Evolutionary conservation across 371 early-diverging fungal species (phyloP).

Genomic region (Gilbertella persicaria): DNA sequence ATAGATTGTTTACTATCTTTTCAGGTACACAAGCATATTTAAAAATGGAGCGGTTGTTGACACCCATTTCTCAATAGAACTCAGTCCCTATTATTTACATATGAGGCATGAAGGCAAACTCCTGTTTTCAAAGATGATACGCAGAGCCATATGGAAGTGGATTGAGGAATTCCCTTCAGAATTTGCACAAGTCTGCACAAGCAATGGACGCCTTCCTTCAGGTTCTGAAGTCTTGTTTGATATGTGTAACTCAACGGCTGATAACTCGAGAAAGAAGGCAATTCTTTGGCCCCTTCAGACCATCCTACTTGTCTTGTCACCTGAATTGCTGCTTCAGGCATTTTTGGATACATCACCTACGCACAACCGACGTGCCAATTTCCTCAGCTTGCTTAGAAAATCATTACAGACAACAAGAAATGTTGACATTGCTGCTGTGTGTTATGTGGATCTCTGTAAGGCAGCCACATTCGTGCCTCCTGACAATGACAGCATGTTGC

Average conservation of each 20-base stretch:
- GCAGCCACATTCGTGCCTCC: conserved; percentile 73
- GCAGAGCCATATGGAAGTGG: conserved; percentile 86
- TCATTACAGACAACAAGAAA: conserved; percentile 59
- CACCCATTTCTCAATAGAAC: conserved; percentile 39
- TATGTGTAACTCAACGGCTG: conserved; percentile 67
- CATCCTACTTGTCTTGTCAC: conserved; percentile 73
- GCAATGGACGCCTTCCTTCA: conserved; percentile 64
- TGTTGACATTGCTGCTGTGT: conserved; percentile 72
- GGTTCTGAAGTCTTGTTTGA: conserved; percentile 78
- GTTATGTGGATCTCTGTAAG: conserved; percentile 80
- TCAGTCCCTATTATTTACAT: conserved; percentile 62
- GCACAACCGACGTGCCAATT: conserved; percentile 51
- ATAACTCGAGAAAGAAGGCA: conserved; percentile 61
- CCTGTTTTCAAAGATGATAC: conserved; percentile 66
- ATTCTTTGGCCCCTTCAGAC: conserved; percentile 87
- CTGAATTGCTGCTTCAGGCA: conserved; percentile 67
- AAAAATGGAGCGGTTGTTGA: neutral
- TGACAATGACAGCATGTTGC: conserved; percentile 63
- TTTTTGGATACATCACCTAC: conserved; percentile 40
- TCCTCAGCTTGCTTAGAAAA: conserved; percentile 67
- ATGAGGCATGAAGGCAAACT: conserved; percentile 69
- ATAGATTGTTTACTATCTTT: conserved; percentile 66
- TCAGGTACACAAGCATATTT: conserved; percentile 46
- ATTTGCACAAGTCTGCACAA: conserved; percentile 66
- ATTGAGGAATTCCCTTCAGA: conserved; percentile 75